phyloP scores from a whole-genome alignment of 441 rosid genomes.

The Brassica hybrid region DNA sequence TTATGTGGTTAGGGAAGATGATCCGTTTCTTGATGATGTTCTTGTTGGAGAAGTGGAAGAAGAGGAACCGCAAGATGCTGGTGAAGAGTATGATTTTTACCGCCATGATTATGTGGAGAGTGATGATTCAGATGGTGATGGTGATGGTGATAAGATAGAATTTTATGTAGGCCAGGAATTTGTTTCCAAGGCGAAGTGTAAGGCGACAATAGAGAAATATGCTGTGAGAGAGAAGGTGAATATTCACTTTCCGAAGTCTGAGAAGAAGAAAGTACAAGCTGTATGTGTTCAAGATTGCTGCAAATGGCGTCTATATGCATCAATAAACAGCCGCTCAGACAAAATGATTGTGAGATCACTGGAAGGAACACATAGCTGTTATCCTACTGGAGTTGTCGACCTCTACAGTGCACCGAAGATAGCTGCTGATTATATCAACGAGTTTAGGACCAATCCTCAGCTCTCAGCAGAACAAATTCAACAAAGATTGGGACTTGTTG shows the following conservation, averaged over 20 bases:
- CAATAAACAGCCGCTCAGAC: neutral
- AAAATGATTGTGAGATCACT: neutral
- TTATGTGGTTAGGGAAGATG: neutral
- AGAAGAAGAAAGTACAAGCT: neutral
- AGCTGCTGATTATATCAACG: too few species aligned
- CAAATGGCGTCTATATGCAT: neutral
- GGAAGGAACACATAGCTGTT: neutral
- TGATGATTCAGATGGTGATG: constrained; percentile 1
- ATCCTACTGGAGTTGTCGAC: neutral
- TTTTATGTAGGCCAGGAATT: neutral
- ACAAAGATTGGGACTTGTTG: neutral
- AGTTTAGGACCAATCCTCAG: too few species aligned
- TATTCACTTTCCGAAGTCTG: neutral
- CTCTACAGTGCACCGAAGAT: too few species aligned
- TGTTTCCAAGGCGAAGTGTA: too few species aligned
- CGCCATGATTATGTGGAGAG: constrained; percentile 8
- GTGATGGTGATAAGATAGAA: neutral
- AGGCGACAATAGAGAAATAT: too few species aligned
- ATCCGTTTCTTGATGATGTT: neutral
- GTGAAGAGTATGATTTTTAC: neutral
- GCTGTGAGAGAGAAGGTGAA: neutral
- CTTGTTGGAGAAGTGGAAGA: neutral
- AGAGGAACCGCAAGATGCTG: neutral
- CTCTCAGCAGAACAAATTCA: too few species aligned
- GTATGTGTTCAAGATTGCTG: neutral